Base-by-base conservation (phyloP, 2,329 filamentous ascomycete genomes). In the Remersonia thermophila region DNA sequence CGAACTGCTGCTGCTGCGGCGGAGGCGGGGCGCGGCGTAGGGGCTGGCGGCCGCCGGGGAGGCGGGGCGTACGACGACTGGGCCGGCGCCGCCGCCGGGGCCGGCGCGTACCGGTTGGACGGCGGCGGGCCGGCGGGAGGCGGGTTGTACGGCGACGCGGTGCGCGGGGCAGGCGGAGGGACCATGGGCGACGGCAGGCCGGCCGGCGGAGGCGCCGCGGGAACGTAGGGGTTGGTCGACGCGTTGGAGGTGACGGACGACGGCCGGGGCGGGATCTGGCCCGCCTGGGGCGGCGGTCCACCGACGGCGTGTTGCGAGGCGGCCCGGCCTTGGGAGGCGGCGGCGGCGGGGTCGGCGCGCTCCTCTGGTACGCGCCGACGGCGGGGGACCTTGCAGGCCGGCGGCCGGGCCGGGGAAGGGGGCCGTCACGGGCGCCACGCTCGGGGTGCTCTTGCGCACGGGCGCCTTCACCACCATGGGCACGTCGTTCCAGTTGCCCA, bases 401-500 rank as follows among this genome's bases (percentile, higher is more conserved):
- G 63, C 55, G 42, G 63, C 68, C 52, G 83, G 77, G 47, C 73
- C 73, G 2, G 76, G 70, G 64, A 91, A 93, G 7, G 85, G 83
- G 13, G 82, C 75, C n/a, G 69, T 74, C 34, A 86, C 75, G 3
- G 80, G 66, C 35, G 76, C 72, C 14, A 75, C 65, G 37, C 69
- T 76, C 2, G 87, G 85, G 1, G 89, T 95, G 31, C 69, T 69
- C 53, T 80, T 75, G 47, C 87, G 77, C 15, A 79, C 71, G 11
- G 73, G 71, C n/a, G 80, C 69, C 63, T 89, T 84, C 31, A 74
- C 69, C 31, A 96, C 82, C 51, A 94, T 72, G 1, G 91, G 91
- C 35, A 93, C 80, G 57, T 98, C 91, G 49, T 98, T 98, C 91
- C 91, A 98, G 49, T 83, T 81, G 18, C 79, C 74, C 44, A 79